phyloP scores from a whole-genome alignment of 2,329 filamentous ascomycete species.

The Alternaria metachromatica region DNA sequence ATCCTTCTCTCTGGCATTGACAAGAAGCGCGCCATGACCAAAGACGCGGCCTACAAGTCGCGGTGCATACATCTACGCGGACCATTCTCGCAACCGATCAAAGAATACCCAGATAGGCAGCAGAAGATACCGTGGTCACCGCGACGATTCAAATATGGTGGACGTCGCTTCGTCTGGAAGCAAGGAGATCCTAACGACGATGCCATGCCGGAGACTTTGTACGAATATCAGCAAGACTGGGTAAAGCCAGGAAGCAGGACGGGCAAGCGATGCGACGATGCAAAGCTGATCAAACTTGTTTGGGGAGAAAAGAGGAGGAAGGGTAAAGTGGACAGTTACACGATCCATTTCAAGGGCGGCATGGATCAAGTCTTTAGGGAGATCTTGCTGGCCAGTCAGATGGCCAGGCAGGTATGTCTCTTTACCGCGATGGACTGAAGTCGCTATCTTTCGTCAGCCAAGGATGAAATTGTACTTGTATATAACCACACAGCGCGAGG shows the following conservation, averaged over 20 bases:
- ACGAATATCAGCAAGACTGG: slow-evolving; percentile 45
- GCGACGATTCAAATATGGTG: slow-evolving; percentile 47
- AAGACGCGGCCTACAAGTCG: slow-evolving; percentile 45
- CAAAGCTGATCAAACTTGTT: slow-evolving; percentile 36
- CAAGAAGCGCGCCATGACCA: slow-evolving; percentile 34
- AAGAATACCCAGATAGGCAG: slow-evolving; percentile 46
- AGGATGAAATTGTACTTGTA: slow-evolving; percentile 8
- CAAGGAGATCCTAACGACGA: slow-evolving; percentile 56
- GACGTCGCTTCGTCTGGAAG: slow-evolving; percentile 52
- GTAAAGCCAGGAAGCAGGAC: slow-evolving; percentile 45
- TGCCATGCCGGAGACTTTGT: slow-evolving; percentile 48
- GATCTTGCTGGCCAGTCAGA: slow-evolving; percentile 46
- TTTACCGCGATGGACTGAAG: slow-evolving; percentile 46
- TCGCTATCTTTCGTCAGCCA: background rate
- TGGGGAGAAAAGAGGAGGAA: slow-evolving; percentile 48
- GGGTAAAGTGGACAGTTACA: slow-evolving; percentile 48
- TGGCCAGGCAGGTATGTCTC: slow-evolving; percentile 46
- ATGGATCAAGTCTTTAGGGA: slow-evolving; percentile 49
- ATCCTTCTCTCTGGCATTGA: slow-evolving; percentile 46
- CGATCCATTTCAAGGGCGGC: slow-evolving; percentile 46
- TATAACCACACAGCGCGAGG: slow-evolving; percentile 15
- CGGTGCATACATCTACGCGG: slow-evolving; percentile 44
- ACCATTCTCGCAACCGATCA: slow-evolving; percentile 43
- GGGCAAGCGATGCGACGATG: slow-evolving; percentile 45
- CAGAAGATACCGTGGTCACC: slow-evolving; percentile 49